Percentiles rank a stretch among this genome's conserved stretches.
Evolutionary conservation across 768 basidiomycete genomes (phyloP).

Genomic region (Lactarius sp.): DNA sequence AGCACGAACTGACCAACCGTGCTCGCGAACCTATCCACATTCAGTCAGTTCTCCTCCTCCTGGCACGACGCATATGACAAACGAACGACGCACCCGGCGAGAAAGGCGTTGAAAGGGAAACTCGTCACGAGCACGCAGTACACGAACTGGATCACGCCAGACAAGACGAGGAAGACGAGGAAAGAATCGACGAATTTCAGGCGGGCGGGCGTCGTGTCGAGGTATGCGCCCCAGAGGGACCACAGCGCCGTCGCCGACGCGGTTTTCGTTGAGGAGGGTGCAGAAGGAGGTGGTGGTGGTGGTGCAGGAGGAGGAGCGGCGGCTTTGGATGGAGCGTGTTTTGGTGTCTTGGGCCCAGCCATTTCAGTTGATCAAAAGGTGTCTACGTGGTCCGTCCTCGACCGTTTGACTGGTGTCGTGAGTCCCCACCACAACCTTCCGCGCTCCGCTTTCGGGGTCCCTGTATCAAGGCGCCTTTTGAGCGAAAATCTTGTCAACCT

Average conservation of each 20-base stretch:
- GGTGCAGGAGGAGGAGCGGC: not conserved
- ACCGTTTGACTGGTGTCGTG: not conserved
- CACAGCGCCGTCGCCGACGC: slow-evolving; percentile 37
- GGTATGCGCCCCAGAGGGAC: slow-evolving; percentile 74
- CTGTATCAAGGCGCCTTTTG: too few relatives aligned
- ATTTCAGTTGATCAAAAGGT: slow-evolving; percentile 26
- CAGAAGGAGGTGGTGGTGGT: not conserved
- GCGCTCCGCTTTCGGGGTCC: not conserved
- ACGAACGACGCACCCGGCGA: slow-evolving; percentile 70
- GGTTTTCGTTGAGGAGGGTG: not conserved
- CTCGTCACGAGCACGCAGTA: slow-evolving; percentile 90
- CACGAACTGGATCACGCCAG: slow-evolving; percentile 83
- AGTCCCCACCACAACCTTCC: not conserved
- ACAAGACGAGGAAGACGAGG: slow-evolving; percentile 86
- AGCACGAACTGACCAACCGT: slow-evolving; percentile 97
- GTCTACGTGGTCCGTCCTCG: not conserved
- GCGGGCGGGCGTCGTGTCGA: slow-evolving; percentile 67
- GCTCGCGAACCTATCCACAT: slow-evolving; percentile 67
- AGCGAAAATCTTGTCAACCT: too few relatives aligned
- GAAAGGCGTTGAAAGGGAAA: slow-evolving; percentile 96
- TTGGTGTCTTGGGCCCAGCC: slow-evolving; percentile 36
- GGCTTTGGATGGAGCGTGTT: slow-evolving; percentile 16
- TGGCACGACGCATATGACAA: too few relatives aligned
- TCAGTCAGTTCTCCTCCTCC: not conserved
- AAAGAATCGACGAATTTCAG: slow-evolving; percentile 95